phyloP scores from a whole-genome alignment of 352 stramenopile species.

The Phytophthora sp. region DNA sequence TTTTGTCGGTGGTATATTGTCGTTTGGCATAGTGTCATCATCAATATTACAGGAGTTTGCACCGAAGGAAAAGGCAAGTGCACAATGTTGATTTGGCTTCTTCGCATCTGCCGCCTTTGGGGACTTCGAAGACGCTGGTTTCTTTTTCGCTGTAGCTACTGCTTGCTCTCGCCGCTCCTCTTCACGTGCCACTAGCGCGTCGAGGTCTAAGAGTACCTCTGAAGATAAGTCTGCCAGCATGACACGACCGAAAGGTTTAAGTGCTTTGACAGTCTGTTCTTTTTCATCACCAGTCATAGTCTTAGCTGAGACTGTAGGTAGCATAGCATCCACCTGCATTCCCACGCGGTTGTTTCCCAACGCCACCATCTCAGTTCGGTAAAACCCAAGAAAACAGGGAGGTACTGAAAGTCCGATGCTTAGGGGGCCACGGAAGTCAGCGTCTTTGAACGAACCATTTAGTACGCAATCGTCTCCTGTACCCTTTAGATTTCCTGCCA shows the following conservation, averaged over 20 bases:
- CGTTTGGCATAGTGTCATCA: not conserved
- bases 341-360: constrained; percentile 51
- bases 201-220: constrained; percentile 62
- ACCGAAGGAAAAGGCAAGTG: constrained; percentile 33
- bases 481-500: constrained; percentile 54
- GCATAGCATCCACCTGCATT: constrained; percentile 62
- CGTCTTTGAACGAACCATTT: constrained; percentile 64
- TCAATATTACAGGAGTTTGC: constrained; percentile 1
- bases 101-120: not conserved
- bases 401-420: constrained; percentile 55
- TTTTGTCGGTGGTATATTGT: not conserved
- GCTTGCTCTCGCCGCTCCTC: constrained; percentile 24
- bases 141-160: constrained; percentile 9
- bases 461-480: constrained; percentile 60
- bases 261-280: constrained; percentile 20
- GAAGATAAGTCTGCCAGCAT: constrained; percentile 59
- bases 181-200: constrained; percentile 58
- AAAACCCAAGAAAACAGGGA: constrained; percentile 63
- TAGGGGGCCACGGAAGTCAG: constrained; percentile 60
- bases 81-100: constrained; percentile 25
- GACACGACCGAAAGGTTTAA: constrained; percentile 41
- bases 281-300: constrained; percentile 8
- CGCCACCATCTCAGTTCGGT: constrained; percentile 55
- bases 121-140: not conserved
- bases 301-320: constrained; percentile 28